Percentiles rank a stretch among this genome's conserved stretches.
These are phyloP conservation scores for Lentinula sp. DNA, from an alignment of 768 basidiomycete genomes.

Conservation along the genomic window DNA sequence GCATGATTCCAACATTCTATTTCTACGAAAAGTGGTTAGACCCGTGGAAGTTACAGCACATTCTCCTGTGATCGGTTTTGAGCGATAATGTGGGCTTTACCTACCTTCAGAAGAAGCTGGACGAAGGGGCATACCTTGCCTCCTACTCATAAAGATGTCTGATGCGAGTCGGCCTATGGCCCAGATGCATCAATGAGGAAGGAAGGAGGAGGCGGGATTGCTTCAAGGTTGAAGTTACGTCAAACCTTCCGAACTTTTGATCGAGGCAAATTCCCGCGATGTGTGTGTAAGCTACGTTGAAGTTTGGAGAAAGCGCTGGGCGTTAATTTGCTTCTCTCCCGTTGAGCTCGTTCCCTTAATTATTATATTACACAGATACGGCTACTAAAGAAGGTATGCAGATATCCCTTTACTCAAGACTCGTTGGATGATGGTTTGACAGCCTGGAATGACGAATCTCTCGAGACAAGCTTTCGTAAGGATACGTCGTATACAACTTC, in stretches of 20 bases:
- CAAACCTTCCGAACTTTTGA: background rate
- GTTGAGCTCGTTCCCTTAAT: too few species aligned
- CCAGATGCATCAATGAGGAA: constrained; percentile 5
- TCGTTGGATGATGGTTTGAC: constrained; percentile 8
- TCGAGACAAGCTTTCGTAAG: constrained; percentile 50
- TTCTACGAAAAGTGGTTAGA: constrained; percentile 37
- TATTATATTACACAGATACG: background rate
- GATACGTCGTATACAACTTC: constrained; percentile 85
- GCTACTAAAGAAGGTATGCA: background rate
- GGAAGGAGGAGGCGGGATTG: constrained; percentile 1
- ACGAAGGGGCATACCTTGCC: constrained; percentile 52
- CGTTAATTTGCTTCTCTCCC: background rate
- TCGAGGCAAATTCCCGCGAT: constrained; percentile 5
- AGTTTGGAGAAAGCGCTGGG: background rate
- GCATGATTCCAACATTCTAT: constrained; percentile 74
- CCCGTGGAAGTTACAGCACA: constrained; percentile 10
- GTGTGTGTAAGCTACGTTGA: background rate
- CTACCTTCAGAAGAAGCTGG: constrained; percentile 76
- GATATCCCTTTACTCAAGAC: background rate
- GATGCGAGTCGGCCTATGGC: constrained; percentile 1
- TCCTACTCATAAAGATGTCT: constrained; percentile 51
- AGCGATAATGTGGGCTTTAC: constrained; percentile 14
- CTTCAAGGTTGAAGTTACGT: constrained; percentile 5
- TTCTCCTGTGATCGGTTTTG: constrained; percentile 12
- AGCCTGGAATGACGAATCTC: constrained; percentile 10